phyloP scores from a whole-genome alignment of 2,329 filamentous ascomycete species.

The Tolypocladium inflatum region DNA sequence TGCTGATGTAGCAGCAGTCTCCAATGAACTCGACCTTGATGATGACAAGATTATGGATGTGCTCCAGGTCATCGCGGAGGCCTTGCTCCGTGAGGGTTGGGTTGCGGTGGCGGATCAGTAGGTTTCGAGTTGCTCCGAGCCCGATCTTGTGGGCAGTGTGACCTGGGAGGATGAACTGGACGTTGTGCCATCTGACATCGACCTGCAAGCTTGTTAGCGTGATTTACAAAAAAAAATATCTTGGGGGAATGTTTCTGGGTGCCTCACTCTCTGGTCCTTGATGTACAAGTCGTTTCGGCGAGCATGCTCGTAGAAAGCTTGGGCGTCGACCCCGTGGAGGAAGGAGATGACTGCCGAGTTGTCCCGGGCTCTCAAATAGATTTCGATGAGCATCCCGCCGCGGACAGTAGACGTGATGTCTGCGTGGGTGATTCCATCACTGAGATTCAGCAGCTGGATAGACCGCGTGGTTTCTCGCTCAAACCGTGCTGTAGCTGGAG shows the following conservation, averaged over 20 bases:
- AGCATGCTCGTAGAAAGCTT: slow-evolving; percentile 54
- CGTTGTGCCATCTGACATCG: slow-evolving; percentile 58
- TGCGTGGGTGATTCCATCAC: slow-evolving; percentile 50
- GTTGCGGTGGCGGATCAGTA: slow-evolving; percentile 55
- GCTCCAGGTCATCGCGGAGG: slow-evolving; percentile 66
- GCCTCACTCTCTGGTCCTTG: slow-evolving; percentile 46
- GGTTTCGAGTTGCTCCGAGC: slow-evolving; percentile 61
- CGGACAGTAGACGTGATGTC: slow-evolving; percentile 58
- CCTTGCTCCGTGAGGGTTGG: slow-evolving; percentile 49
- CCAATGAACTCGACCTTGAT: slow-evolving; percentile 52
- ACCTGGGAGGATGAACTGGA: slow-evolving; percentile 55
- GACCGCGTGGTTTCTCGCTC: slow-evolving; percentile 41
- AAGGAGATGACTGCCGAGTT: slow-evolving; percentile 61
- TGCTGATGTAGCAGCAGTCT: slow-evolving; percentile 57
- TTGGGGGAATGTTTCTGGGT: not conserved
- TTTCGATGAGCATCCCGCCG: slow-evolving; percentile 61
- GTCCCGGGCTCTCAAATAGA: slow-evolving; percentile 52
- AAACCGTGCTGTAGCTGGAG: not conserved
- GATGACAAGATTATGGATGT: slow-evolving; percentile 71
- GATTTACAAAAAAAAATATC: too few relatives aligned
- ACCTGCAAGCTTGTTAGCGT: slow-evolving; percentile 36
- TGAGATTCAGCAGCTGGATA: slow-evolving; percentile 52
- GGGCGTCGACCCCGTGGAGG: slow-evolving; percentile 51
- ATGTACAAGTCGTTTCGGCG: slow-evolving; percentile 60
- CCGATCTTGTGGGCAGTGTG: slow-evolving; percentile 57